Percentiles rank a stretch among this genome's conserved stretches.
These are phyloP conservation scores for Mortierella hygrophila DNA, from an alignment of 192 early-diverging fungal species.

Conservation along the genomic window DNA sequence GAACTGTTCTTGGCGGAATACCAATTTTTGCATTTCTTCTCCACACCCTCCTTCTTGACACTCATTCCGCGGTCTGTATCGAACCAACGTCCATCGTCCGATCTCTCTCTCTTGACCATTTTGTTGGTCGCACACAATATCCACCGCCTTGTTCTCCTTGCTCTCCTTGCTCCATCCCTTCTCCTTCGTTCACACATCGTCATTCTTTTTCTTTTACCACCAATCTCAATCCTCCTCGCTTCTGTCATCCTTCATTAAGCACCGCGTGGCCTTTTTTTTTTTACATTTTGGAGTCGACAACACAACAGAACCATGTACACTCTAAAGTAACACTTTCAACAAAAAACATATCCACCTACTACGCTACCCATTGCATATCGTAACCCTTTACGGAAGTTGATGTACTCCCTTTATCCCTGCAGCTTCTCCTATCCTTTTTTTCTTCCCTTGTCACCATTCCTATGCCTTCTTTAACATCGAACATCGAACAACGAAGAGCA, in stretches of 20 bases:
- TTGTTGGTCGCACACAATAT: not conserved
- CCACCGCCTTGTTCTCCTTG: not conserved
- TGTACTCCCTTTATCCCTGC: not conserved
- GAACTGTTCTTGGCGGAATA: not conserved
- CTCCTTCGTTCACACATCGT: not conserved
- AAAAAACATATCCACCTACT: no score
- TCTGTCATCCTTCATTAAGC: not conserved
- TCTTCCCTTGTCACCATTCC: not conserved
- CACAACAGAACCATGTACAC: slow-evolving; percentile 5
- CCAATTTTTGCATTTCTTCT: slow-evolving; percentile 2
- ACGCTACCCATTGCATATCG: not conserved
- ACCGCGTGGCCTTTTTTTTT: not conserved
- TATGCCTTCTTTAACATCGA: not conserved
- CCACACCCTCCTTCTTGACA: not conserved
- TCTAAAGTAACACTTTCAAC: slow-evolving; percentile 32
- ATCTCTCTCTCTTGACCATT: not conserved
- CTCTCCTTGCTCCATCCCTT: not conserved
- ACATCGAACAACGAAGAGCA: no score
- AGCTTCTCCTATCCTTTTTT: not conserved
- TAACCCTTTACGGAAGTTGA: not conserved
- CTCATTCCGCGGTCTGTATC: not conserved
- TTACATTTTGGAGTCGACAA: not conserved
- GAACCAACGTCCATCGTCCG: not conserved
- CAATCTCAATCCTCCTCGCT: not conserved
- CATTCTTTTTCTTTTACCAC: not conserved